Evolutionary conservation across 306 rosid species (phyloP).

Genomic region (Geum urbanum): DNA sequence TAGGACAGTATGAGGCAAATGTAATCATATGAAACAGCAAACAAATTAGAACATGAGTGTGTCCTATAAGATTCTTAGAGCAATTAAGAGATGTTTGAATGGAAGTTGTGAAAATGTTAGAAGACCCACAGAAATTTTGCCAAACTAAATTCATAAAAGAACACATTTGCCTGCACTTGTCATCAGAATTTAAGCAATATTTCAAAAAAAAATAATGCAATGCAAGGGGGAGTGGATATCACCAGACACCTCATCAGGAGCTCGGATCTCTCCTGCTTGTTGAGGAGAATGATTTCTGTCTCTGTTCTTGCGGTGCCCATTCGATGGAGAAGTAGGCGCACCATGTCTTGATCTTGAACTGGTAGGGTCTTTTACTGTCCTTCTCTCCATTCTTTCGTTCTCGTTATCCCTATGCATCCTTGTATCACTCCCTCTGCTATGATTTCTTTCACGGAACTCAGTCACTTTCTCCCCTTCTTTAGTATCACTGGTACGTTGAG

Average conservation of each 20-base stretch:
- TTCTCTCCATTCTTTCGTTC: conserved; percentile 46
- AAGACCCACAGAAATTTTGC: background rate
- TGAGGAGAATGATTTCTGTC: conserved; percentile 26
- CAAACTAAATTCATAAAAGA: background rate
- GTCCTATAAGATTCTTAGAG: background rate
- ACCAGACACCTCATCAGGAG: conserved; percentile 96
- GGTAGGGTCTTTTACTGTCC: conserved; percentile 37
- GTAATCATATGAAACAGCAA: background rate
- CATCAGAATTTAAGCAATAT: background rate
- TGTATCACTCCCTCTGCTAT: conserved; percentile 14
- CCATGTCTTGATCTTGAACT: conserved; percentile 59
- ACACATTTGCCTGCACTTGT: background rate
- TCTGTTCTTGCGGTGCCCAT: conserved; percentile 13
- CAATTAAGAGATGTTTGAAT: background rate
- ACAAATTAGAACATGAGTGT: background rate
- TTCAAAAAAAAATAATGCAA: background rate
- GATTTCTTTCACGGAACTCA: conserved; percentile 6
- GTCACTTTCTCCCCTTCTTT: conserved; percentile 9
- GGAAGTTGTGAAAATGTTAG: background rate
- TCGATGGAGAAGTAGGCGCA: conserved; percentile 36
- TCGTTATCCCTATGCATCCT: conserved; percentile 36
- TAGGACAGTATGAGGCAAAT: background rate
- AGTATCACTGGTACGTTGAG: conserved; percentile 16
- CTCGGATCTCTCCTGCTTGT: conserved; percentile 15
- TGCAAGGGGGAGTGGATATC: conserved; percentile 54